Evolutionary conservation across 1,284 basidiomycete species (phyloP).

Genomic region (Mycosarcoma mackinlayi): DNA sequence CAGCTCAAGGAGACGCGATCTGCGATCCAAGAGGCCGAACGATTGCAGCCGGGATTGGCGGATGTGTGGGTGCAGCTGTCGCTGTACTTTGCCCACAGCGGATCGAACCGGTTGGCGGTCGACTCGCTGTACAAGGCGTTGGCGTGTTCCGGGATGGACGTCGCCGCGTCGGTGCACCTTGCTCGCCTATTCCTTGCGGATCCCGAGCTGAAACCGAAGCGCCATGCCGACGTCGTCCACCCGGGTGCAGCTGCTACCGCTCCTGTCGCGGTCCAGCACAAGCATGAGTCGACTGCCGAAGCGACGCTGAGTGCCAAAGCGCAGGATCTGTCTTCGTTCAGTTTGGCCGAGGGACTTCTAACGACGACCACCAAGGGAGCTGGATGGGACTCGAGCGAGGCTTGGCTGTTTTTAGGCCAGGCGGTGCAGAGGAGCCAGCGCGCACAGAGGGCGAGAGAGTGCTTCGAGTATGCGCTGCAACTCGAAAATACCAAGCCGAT

Average conservation of each 20-base stretch:
- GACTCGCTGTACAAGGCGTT: slow-evolving; percentile 66
- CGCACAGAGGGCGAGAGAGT: slow-evolving; percentile 46
- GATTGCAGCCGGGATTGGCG: slow-evolving; percentile 83
- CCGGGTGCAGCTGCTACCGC: neutral
- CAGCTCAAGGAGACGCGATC: slow-evolving; percentile 89
- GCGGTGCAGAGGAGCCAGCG: slow-evolving; percentile 48
- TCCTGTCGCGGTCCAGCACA: slow-evolving; percentile 4
- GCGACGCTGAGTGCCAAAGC: slow-evolving; percentile 41
- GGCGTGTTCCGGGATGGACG: slow-evolving; percentile 54
- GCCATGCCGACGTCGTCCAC: slow-evolving; percentile 1
- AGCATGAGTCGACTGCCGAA: slow-evolving; percentile 37
- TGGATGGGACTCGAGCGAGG: slow-evolving; percentile 62
- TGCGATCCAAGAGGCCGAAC: slow-evolving; percentile 94
- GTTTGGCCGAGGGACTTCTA: slow-evolving; percentile 63
- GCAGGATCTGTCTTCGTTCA: slow-evolving; percentile 52
- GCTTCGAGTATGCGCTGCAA: slow-evolving; percentile 60
- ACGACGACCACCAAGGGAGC: slow-evolving; percentile 51
- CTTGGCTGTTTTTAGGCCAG: slow-evolving; percentile 62
- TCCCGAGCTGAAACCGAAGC: slow-evolving; percentile 45
- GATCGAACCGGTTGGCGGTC: slow-evolving; percentile 49
- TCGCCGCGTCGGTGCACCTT: slow-evolving; percentile 62
- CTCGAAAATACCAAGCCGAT: slow-evolving; percentile 58
- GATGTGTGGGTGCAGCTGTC: slow-evolving; percentile 87
- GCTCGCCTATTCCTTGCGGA: slow-evolving; percentile 59
- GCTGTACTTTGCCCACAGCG: slow-evolving; percentile 47